phyloP scores from a whole-genome alignment of 345 rosid genomes.

The Passiflora organensis region DNA sequence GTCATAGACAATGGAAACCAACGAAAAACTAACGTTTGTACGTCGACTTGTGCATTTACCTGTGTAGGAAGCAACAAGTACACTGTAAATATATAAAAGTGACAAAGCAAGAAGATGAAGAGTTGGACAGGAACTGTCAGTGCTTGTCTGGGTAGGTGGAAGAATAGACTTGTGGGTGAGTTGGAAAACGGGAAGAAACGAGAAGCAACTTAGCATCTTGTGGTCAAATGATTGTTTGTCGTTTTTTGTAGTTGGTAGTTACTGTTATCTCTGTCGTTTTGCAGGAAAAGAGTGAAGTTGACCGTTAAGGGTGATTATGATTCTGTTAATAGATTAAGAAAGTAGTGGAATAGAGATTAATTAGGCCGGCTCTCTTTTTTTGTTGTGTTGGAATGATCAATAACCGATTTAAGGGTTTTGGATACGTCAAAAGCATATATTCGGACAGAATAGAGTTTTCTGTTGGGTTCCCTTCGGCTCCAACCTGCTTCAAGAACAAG shows the following conservation, averaged over 20 bases:
- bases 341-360: not conserved
- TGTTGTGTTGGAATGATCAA: too few relatives aligned
- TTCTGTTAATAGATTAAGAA: not conserved
- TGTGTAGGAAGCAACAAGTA: too few relatives aligned
- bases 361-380: too few relatives aligned
- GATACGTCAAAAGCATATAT: too few relatives aligned
- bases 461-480: too few relatives aligned
- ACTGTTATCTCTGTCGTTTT: not conserved
- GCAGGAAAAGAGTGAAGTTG: not conserved
- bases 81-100: too few relatives aligned
- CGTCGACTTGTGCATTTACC: too few relatives aligned
- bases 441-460: too few relatives aligned
- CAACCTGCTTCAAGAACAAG: too few relatives aligned
- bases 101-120: not conserved
- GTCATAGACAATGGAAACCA: not conserved
- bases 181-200: not conserved
- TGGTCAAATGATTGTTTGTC: constrained; percentile 5
- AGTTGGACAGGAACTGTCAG: constrained; percentile 17
- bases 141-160: constrained; percentile 9
- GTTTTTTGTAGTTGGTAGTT: not conserved
- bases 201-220: not conserved
- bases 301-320: constrained; percentile 11
- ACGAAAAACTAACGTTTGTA: too few relatives aligned
- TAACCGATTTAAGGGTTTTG: too few relatives aligned
- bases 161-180: not conserved